Base-by-base conservation (phyloP, 495 filamentous ascomycete genomes). In the Gamarada debralockiae region DNA sequence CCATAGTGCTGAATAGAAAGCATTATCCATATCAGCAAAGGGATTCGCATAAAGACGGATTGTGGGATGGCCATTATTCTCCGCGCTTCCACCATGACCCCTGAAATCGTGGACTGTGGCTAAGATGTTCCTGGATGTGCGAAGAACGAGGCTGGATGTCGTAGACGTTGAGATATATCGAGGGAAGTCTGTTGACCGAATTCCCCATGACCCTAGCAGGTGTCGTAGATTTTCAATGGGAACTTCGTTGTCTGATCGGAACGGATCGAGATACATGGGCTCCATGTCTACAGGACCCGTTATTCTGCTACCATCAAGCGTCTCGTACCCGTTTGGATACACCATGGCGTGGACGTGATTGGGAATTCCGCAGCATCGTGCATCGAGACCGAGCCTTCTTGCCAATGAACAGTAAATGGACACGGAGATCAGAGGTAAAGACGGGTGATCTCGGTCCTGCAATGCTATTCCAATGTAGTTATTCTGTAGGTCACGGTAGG, bases 201-300 rank as follows among this genome's bases (percentile, higher is more conserved):
- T 77, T 9, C 87, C 88, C 50, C 89, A 74, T 36, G 80, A 75
- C 41, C 67, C 66, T 15, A 96, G 70, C 51, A 82, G 75, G n/a
- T 61, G 67, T 51, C 77, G 70, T 21, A 96, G 71, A 50, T 79
- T 73, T 3, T 69, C 66, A 3, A 81, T 60, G 0, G 77, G 72
- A 0, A 87, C 79, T 68, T 95, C 90, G 7, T 74, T 62, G 31
- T 82, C 76, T 14, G 81, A 84, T 42, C 82, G 76, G 64, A 86
- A 96, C 1, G 91, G 92, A 60, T 97, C 90, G 53, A 96, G 71
- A 65, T 89, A 95, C 77, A 95, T 89, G 8, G 71, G 73, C 46
- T 78, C 67, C 12, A 68, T 67, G 34, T 65, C 59, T n/a, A 55
- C 54, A 12, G 27, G 41, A 1, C 61, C 51, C 0, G 44, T 18